Evolutionary conservation across 257 asterid genomes (phyloP), one percentile per base, ranked within the genome.

Genomic region (Solanum arcanum): DNA sequence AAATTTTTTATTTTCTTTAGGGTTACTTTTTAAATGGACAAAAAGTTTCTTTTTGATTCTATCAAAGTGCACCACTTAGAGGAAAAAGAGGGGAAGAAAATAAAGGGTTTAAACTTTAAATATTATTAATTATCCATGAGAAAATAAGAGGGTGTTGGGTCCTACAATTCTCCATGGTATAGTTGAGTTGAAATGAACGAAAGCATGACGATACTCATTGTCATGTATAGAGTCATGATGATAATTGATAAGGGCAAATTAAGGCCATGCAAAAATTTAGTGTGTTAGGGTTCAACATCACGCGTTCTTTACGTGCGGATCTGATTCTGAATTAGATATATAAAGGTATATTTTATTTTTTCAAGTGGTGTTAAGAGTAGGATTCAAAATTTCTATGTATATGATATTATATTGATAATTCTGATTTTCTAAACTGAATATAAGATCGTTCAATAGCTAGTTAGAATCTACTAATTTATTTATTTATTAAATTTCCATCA

Each of bases 181-280:
- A 80, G 68, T 6, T 29, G 68, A 80, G 85, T 87, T 92, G 88
- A 91, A 90, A 83, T 91, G 87, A 62, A 84, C 98, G 98, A 90
- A 90, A 95, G 98, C 99, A 93, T 96, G 99, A 95, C 96, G 94
- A 90, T 77, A 88, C 75, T 80, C 10, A 80, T 80, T 15, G 44
- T 31, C 85, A 80, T 29, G 18, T 47, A 78, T 46, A 15, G 64
- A 46, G 20, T 5, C 85, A 80, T 47, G 41, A 80, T 78, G 31
- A 75, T 41, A 75, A 78, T 9, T 78, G 1, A 44, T 77, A 25
- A 77, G 23, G 33, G 56, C 10, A 69, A 69, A 69, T 69, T 46
- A 78, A 80, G 85, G 44, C 27, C 85, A 88, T 81, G 77, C 35
- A 84, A 87, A 84, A 86, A 84, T 25, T 66, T 39, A 16, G 85